Conservation (phyloP, 805 yeast species). For the Nakazawaea anatomiae region DNA sequence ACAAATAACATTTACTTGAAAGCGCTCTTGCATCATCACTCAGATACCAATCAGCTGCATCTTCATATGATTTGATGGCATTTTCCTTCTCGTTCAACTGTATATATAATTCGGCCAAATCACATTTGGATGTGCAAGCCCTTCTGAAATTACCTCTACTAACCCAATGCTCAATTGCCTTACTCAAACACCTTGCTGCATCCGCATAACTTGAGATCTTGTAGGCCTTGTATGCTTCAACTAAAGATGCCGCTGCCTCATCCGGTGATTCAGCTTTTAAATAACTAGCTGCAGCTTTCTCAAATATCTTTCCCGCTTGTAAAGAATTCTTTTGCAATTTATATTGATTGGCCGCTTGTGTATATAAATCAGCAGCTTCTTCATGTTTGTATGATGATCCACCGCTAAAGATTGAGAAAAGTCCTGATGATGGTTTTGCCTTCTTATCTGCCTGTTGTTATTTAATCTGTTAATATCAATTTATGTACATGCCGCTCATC, state of each 20-base stretch:
- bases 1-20: slow-evolving; percentile 80
- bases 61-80: slow-evolving; percentile 78
- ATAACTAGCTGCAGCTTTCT: slow-evolving; percentile 80
- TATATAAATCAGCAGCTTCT: slow-evolving; percentile 86
- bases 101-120: slow-evolving; percentile 71
- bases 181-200: slow-evolving; percentile 70
- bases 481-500: too few species aligned
- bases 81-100: slow-evolving; percentile 69
- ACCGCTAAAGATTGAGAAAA: slow-evolving; percentile 63
- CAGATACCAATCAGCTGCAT: slow-evolving; percentile 93
- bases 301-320: slow-evolving; percentile 78
- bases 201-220: slow-evolving; percentile 66
- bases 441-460: slow-evolving; percentile 57
- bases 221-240: slow-evolving; percentile 88
- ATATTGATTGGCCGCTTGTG: slow-evolving; percentile 91
- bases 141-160: slow-evolving; percentile 91
- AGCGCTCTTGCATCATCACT: slow-evolving; percentile 92
- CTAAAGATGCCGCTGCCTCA: slow-evolving; percentile 84
- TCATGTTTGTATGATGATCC: slow-evolving; percentile 62
- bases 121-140: slow-evolving; percentile 91
- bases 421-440: slow-evolving; percentile 63
- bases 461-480: not conserved
- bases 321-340: slow-evolving; percentile 66
- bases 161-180: slow-evolving; percentile 80
- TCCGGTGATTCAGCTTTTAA: slow-evolving; percentile 70